Percentiles rank a stretch among this genome's conserved stretches.
Conservation (phyloP, 1,284 basidiomycete species). For the Hemileia vastatrix region DNA sequence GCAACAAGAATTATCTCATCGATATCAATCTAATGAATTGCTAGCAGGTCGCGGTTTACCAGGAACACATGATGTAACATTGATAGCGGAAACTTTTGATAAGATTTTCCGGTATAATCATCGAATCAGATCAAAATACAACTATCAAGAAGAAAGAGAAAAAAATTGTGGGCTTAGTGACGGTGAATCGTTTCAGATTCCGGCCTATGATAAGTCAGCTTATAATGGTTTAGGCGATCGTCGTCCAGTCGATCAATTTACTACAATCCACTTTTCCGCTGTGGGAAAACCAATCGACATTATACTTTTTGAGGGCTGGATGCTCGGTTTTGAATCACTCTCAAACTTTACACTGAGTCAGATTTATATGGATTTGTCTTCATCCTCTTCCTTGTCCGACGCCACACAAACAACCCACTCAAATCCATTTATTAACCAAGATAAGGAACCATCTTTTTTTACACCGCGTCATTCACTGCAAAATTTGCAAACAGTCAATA, state of each 20-base stretch:
- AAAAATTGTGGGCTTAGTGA: no score
- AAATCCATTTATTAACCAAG: conserved; percentile 1
- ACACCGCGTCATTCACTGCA: background rate
- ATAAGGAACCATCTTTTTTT: no score
- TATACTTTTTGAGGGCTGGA: conserved; percentile 22
- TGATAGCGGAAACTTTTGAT: background rate
- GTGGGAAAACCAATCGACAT: background rate
- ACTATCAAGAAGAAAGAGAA: no score
- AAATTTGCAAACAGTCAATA: conserved; percentile 7
- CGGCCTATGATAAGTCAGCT: conserved; percentile 17
- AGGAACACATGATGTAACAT: conserved; percentile 40
- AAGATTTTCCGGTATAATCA: no score
- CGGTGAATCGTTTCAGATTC: background rate
- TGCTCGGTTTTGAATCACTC: conserved; percentile 12
- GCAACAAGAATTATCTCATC: conserved; percentile 2
- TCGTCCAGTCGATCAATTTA: background rate
- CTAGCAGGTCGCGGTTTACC: conserved; percentile 43
- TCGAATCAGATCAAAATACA: background rate
- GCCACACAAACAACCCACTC: background rate
- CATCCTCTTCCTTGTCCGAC: no score
- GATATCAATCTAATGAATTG: conserved; percentile 36
- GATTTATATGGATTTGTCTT: background rate
- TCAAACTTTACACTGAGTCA: background rate
- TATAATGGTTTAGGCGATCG: conserved; percentile 12
- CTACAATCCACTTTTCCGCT: no score